Conservation (phyloP, 441 rosid species). For the Adansonia madagascariensis region DNA sequence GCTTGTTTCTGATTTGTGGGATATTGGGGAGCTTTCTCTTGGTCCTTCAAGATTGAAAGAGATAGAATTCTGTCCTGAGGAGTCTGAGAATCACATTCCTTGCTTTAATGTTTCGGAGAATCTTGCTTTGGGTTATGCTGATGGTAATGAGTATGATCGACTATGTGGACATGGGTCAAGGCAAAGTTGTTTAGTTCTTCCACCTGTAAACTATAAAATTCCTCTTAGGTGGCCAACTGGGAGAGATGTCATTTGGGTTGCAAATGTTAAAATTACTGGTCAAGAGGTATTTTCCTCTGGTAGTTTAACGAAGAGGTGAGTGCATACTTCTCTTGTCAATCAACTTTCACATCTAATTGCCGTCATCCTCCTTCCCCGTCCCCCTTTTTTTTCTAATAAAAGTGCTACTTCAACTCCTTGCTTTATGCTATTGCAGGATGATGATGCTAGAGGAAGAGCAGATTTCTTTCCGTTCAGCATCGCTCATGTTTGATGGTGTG, state of each 20-base stretch:
- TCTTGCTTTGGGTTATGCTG: conserved; percentile 56
- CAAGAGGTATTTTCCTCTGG: conserved; percentile 95
- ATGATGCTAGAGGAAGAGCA: conserved; percentile 98
- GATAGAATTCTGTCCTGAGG: conserved; percentile 69
- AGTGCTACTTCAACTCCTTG: conserved; percentile 7
- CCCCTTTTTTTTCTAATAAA: conserved; percentile 5
- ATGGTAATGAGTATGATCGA: conserved; percentile 66
- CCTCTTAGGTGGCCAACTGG: conserved; percentile 99
- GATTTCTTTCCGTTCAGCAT: conserved; percentile 92
- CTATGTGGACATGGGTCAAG: conserved; percentile 59
- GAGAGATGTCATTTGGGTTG: conserved; percentile 87
- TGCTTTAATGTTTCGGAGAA: conserved; percentile 80
- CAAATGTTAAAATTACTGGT: conserved; percentile 91
- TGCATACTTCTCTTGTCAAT: background rate
- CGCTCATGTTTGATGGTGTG: conserved; percentile 83
- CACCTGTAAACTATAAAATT: conserved; percentile 75
- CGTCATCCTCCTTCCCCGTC: conserved; percentile 15
- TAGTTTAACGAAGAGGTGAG: conserved; percentile 89
- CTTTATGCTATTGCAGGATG: conserved; percentile 62
- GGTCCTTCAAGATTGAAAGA: conserved; percentile 82
- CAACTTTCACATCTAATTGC: conserved; percentile 13
- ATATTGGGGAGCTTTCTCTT: conserved; percentile 86
- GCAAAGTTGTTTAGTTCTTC: conserved; percentile 68
- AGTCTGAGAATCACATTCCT: conserved; percentile 75
- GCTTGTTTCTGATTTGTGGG: conserved; percentile 85